These are phyloP conservation scores for Lactarius quietus DNA, from an alignment of 768 basidiomycete genomes.

Conservation along the genomic window DNA sequence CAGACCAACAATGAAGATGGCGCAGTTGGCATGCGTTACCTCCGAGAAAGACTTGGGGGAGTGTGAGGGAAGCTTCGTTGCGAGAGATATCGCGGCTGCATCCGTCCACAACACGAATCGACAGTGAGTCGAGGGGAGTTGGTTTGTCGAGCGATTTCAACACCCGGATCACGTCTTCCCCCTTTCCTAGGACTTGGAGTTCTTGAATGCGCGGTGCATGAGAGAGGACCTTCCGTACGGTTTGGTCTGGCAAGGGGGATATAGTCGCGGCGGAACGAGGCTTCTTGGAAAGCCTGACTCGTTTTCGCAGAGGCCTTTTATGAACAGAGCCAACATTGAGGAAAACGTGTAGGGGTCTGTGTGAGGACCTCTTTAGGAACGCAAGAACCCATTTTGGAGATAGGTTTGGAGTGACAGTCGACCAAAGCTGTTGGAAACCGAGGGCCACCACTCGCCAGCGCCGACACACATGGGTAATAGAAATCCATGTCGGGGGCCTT, in stretches of 20 bases:
- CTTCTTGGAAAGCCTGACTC: background rate
- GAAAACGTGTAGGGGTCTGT: background rate
- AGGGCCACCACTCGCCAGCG: constrained; percentile 8
- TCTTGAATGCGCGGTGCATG: constrained; percentile 4
- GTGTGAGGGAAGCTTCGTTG: background rate
- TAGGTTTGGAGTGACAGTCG: constrained; percentile 7
- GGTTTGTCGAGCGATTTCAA: constrained; percentile 11
- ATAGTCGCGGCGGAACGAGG: background rate
- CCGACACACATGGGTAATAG: constrained; percentile 10
- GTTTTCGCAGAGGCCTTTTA: background rate
- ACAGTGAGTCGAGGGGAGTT: constrained; percentile 3
- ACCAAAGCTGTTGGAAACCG: constrained; percentile 4
- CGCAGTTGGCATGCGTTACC: background rate
- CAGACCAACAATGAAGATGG: constrained; percentile 8
- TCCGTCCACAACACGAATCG: constrained; percentile 5
- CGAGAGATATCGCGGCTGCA: background rate
- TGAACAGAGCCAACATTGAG: constrained; percentile 2
- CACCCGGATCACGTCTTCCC: background rate
- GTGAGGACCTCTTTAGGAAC: constrained; percentile 8
- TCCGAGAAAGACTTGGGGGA: constrained; percentile 8
- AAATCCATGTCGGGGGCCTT: background rate
- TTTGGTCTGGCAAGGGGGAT: background rate
- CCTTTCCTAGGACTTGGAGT: constrained; percentile 4
- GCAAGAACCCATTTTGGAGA: constrained; percentile 5
- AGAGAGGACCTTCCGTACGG: constrained; percentile 1